Conservation (phyloP, 805 yeast species). For the Ogataea methylovora region DNA sequence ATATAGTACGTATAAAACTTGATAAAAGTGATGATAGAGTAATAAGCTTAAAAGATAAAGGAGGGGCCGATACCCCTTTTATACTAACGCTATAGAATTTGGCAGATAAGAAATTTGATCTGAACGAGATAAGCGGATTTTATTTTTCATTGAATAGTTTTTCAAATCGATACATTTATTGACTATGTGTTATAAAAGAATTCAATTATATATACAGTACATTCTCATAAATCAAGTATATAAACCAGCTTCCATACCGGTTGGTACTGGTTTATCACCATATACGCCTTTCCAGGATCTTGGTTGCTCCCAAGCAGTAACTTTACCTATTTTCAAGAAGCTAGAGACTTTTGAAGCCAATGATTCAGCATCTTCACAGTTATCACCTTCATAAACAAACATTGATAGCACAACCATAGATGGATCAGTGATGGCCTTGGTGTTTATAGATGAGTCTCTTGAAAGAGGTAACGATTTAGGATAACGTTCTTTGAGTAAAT, state of each 20-base stretch:
- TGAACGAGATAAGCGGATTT: too few species aligned
- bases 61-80: too few species aligned
- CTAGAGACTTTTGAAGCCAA: constrained; percentile 34
- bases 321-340: constrained; percentile 8
- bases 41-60: too few species aligned
- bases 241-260: constrained; percentile 70
- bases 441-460: constrained; percentile 2
- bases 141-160: too few species aligned
- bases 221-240: constrained; percentile 39
- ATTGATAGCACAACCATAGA: constrained; percentile 20
- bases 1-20: too few species aligned
- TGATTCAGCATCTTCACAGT: constrained; percentile 57
- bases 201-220: too few species aligned
- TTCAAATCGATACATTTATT: too few species aligned
- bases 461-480: constrained; percentile 10
- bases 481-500: constrained; percentile 5
- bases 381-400: constrained; percentile 87
- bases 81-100: too few species aligned
- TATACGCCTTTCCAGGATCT: constrained; percentile 81
- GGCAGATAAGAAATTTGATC: too few species aligned
- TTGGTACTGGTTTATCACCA: constrained; percentile 62
- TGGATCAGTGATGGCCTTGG: neutral
- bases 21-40: too few species aligned
- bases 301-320: constrained; percentile 42
- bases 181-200: too few species aligned